phyloP scores from a whole-genome alignment of 2,329 filamentous ascomycete species.

The Madurella fahalii region DNA sequence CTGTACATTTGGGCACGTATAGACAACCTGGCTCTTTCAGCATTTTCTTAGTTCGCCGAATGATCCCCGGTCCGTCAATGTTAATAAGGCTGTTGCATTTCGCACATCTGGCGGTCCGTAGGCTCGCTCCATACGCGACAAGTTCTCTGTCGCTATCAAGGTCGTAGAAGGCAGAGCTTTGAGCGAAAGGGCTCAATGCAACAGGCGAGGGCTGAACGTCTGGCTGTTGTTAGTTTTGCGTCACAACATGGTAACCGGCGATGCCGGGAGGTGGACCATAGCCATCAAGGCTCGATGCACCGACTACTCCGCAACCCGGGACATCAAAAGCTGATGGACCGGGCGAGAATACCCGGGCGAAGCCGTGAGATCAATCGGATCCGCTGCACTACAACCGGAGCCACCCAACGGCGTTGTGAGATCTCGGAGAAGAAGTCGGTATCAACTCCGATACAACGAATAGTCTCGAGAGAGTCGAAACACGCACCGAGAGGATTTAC shows the following conservation, averaged over 20 bases:
- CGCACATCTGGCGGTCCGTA: background rate
- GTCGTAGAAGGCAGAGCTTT: background rate
- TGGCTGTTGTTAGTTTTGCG: background rate
- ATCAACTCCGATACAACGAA: background rate
- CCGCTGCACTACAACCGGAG: background rate
- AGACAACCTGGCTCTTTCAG: background rate
- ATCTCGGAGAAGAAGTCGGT: background rate
- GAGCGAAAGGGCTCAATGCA: background rate
- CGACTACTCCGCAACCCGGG: no score
- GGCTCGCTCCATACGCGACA: background rate
- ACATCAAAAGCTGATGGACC: background rate
- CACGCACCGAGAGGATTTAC: background rate
- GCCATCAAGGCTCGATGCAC: no score
- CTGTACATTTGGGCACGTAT: background rate
- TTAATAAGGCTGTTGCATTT: constrained; percentile 1
- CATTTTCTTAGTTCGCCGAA: constrained; percentile 1
- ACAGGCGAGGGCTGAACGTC: background rate
- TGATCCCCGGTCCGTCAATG: background rate
- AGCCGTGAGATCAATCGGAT: background rate
- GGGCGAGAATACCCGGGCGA: background rate
- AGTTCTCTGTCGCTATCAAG: background rate
- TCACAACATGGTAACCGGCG: no score
- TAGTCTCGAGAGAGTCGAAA: background rate
- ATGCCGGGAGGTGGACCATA: no score
- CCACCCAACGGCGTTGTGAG: background rate